Conservation (phyloP, 176 grass and related monocot species). For the Juncus effusus region DNA sequence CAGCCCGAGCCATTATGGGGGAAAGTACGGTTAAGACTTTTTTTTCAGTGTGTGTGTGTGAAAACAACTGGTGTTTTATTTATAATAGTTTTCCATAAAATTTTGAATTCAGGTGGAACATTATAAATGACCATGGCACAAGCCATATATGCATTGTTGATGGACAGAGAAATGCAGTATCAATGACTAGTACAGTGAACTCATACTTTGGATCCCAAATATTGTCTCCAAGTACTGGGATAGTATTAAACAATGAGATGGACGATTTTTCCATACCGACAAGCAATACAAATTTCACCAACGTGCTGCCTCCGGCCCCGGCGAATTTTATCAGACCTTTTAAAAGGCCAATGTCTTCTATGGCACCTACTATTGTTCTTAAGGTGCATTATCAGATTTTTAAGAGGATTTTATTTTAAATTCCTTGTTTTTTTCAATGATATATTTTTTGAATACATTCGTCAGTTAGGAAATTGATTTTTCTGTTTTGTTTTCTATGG, state of each 20-base stretch:
- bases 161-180: constrained; percentile 66
- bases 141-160: constrained; percentile 79
- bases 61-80: not conserved
- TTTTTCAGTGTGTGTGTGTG: not conserved
- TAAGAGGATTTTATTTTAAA: not conserved
- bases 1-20: constrained; percentile 58
- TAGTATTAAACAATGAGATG: constrained; percentile 97
- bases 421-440: too few relatives aligned
- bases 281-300: constrained; percentile 33
- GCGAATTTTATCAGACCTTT: constrained; percentile 69
- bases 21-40: constrained; percentile 42
- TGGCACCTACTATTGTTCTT: constrained; percentile 62
- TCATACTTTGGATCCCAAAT: constrained; percentile 77
- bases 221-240: constrained; percentile 65
- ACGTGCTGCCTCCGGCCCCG: constrained; percentile 47
- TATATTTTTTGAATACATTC: too few relatives aligned
- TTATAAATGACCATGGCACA: constrained; percentile 79
- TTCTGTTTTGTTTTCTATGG: not conserved
- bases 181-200: constrained; percentile 81
- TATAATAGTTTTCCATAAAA: constrained; percentile 4
- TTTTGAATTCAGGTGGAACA: constrained; percentile 67
- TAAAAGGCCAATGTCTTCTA: constrained; percentile 91
- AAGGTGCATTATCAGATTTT: constrained; percentile 40
- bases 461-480: not conserved
- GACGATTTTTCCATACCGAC: constrained; percentile 86